Evolutionary conservation across 768 basidiomycete genomes (phyloP).

Genomic region (Rhizopogon rudus): DNA sequence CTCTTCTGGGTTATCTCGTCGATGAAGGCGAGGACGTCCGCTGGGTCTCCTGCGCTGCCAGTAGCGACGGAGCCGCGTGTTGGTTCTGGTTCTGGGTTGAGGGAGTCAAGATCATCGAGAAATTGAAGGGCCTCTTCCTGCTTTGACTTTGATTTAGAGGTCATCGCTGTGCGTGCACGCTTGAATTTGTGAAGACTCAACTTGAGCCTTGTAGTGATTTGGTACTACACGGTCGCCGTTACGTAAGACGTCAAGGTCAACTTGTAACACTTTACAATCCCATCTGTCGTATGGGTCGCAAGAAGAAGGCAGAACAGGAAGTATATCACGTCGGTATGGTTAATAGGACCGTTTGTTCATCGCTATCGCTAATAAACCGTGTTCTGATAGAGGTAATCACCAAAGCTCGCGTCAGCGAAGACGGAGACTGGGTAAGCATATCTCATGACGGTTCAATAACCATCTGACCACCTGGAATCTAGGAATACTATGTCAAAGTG

Average conservation of each 20-base stretch:
- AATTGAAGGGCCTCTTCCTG: slow-evolving; percentile 88
- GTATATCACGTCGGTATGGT: slow-evolving; percentile 46
- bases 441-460: neutral
- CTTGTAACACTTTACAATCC: neutral
- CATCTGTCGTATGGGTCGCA: slow-evolving; percentile 15
- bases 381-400: slow-evolving; percentile 51
- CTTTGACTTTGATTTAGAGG: slow-evolving; percentile 62
- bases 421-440: slow-evolving; percentile 48
- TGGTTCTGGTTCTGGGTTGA: slow-evolving; percentile 40
- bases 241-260: too few relatives aligned
- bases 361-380: neutral
- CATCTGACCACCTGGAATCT: neutral
- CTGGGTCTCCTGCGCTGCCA: slow-evolving; percentile 57
- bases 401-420: slow-evolving; percentile 46
- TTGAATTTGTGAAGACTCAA: neutral
- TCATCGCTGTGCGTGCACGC: slow-evolving; percentile 19
- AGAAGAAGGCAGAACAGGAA: slow-evolving; percentile 27
- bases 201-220: neutral
- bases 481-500: slow-evolving; percentile 74
- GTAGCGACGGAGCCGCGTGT: slow-evolving; percentile 17
- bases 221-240: too few relatives aligned
- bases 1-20: slow-evolving; percentile 94
- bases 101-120: slow-evolving; percentile 90
- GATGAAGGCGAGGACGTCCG: slow-evolving; percentile 87
- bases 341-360: neutral